Evolutionary conservation across 1,284 basidiomycete genomes (phyloP).

Genomic region (Ganoderma sp.): DNA sequence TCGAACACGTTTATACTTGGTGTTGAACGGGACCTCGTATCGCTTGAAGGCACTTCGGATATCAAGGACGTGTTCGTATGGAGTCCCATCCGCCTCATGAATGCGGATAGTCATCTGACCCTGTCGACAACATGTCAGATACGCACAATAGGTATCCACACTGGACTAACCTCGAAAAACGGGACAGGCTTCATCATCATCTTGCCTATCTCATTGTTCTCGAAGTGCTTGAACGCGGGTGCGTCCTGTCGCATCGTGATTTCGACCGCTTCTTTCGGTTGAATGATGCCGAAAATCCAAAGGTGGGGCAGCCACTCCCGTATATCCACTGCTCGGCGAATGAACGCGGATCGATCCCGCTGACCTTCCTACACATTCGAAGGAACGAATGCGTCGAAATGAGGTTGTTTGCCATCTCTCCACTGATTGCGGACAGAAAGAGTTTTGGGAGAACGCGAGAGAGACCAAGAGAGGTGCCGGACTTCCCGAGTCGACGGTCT

Average conservation of each 20-base stretch:
- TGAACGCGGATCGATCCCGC: conserved; percentile 85
- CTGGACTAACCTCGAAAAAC: conserved; percentile 75
- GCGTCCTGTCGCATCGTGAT: conserved; percentile 91
- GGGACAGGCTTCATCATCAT: conserved; percentile 81
- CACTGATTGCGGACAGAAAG: conserved; percentile 92
- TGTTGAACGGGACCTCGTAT: conserved; percentile 98
- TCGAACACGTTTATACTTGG: conserved; percentile 98
- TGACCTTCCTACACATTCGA: conserved; percentile 92
- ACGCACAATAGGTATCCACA: conserved; percentile 12
- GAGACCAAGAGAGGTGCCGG: conserved; percentile 92
- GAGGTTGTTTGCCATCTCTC: conserved; percentile 85
- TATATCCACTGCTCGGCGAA: conserved; percentile 99
- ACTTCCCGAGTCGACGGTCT: conserved; percentile 91
- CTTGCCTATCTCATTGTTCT: conserved; percentile 71
- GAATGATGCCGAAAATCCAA: conserved; percentile 90
- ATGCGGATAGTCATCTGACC: conserved; percentile 99
- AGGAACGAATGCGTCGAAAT: conserved; percentile 93
- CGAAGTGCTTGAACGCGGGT: conserved; percentile 74
- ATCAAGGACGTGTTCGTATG: conserved; percentile 98
- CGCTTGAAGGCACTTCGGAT: conserved; percentile 87
- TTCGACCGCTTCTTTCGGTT: conserved; percentile 98
- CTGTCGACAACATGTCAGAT: conserved; percentile 43
- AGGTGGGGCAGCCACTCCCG: conserved; percentile 94
- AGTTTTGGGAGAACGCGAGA: conserved; percentile 95
- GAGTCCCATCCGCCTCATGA: conserved; percentile 98